Base-by-base conservation (phyloP, 345 rosid genomes). In the Erodium maritimum region DNA sequence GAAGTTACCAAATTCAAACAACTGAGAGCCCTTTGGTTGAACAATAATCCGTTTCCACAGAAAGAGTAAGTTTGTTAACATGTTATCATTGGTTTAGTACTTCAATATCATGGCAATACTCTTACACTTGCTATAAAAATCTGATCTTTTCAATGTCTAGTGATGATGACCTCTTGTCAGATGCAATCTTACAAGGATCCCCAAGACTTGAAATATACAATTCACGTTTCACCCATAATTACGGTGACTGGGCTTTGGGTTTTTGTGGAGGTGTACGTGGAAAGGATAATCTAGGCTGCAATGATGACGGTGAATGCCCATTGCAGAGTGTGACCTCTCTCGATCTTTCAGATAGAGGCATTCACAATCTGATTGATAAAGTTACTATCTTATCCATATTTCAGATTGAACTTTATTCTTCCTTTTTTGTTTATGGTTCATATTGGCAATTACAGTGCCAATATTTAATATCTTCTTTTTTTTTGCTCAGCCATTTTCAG, bases 211-310 rank as follows among this genome's bases (percentile, higher is more conserved):
- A 91, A 74, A 88, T 91, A 69, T 90, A 69, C 69, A 84, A 91
- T 71, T 91, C 98, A 9, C 23, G 33, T 58, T 86, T 86, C 60
- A 91, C 95, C 18, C 42, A 19, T 46, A 88, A 79, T 60, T 91
- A 72, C 63, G 89, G 95, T 45, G 61, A 56, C 18, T 91, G 95
- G 98, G 98, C 98, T 4, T 78, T 91, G 74, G 93, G 93, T 52
- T 88, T 80, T 67, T 86, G 93, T 71, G 96, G 76, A 57, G 93
- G 73, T 52, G 52, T 81, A 18, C 73, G 67, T 73, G 80, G 70
- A 54, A 84, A 86, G 75, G 88, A 82, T 71, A 75, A 79, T 71
- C 95, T 90, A 23, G 79, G 75, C 62, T 63, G 50, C 64, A 46
- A 54, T 61, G 45, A 61, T 54, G 72, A 74, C 60, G 73, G 55